Evolutionary conservation across 2,329 filamentous ascomycete genomes (phyloP), one percentile per base, ranked within the genome.

Genomic region (Verticillium tricorpus): DNA sequence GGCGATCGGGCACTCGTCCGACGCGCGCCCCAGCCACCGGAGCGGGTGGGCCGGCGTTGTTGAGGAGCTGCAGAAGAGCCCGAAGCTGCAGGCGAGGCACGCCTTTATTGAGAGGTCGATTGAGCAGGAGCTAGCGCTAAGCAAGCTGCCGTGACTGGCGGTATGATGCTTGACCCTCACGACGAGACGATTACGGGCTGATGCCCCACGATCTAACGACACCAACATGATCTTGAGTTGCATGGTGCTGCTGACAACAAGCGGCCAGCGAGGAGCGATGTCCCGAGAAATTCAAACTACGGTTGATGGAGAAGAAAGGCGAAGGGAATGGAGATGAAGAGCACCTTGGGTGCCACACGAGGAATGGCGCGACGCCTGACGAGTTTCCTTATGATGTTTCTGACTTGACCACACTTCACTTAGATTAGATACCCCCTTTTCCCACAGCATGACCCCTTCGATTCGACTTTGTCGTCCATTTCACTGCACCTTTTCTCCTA

Each of bases 31-130:
- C 45, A 75, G 75, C 22, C 83, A 85, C 59, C 80, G 81, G 60
- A 75, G 76, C 64, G 85, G 85, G 31, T 89, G 86, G 86, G 82
- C 83, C 22, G 85, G 85, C 31, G 85, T 89, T 6, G 83, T 89
- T 25, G 77, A 84, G 60, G 86, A 89, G 68, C 74, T 89, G 58
- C 85, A 88, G 70, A 82, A 75, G 61, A 87, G 84, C 28, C 86
- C 86, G 2, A 72, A 82, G 61, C 80, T 89, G 77, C 84, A 85
- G 58, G 82, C 85, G 68, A 79, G 86, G 17, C 85, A 85, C 69
- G 83, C 84, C n/a, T 86, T 83, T 8, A 84, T 88, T 67, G 86
- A 89, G 72, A 78, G 77, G 66, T 76, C 83, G 63, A 86, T 86
- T 81, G 64, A 65, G 25, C 57, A 61, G 45, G 63, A 65, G 50